Evolutionary conservation across 2,329 filamentous ascomycete species (phyloP), one percentile per base, ranked within the genome.

Genomic region (Penicillium nordicum): DNA sequence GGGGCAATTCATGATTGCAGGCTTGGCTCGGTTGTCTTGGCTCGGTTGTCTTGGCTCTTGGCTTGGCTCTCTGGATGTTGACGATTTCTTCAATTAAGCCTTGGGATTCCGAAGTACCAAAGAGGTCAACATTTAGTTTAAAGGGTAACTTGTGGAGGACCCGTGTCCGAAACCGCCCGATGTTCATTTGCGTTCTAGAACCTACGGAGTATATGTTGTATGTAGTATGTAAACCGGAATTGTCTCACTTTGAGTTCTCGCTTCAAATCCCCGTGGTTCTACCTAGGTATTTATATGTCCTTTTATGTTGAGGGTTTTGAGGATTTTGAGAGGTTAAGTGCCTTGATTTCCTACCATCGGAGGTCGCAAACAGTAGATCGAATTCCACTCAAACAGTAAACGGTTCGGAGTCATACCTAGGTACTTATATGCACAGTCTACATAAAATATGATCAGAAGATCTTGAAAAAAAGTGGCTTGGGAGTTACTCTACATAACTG

Each of bases 1-100:
- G 55, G 85, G 84, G 69, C 84, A 86, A 66, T 88, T 88, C 85
- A 88, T 88, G 49, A 52, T 51, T 50, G 21, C 37, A 18, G 18
- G 41, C 42, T 54, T 50, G 36, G 46, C 23, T n/a, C 9, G 21
- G 7, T 10, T 25, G 7, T 10, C 40, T 42, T 25, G 38, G 23
- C 14, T 42, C 37, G 5, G 0, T 16, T 29, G 23, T 3, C 36
- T 43, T 43, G 25, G 41, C 40, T 16, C 40, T 16, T 21, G 21
- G 21, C 21, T 21, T 21, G 21, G 21, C 21, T 18, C 18, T 18
- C 37, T 34, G 25, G 36, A 34, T 48, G 25, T 32, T 3, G 10
- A 32, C 3, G 14, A 29, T 6, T 43, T 29, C 16, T 43, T 43
- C 3, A 12, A 27, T n/a, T 14, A 12, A 38, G 32, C n/a, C 32